Conservation (phyloP, 148 eudicot genomes). For the Arbutus unedo region DNA sequence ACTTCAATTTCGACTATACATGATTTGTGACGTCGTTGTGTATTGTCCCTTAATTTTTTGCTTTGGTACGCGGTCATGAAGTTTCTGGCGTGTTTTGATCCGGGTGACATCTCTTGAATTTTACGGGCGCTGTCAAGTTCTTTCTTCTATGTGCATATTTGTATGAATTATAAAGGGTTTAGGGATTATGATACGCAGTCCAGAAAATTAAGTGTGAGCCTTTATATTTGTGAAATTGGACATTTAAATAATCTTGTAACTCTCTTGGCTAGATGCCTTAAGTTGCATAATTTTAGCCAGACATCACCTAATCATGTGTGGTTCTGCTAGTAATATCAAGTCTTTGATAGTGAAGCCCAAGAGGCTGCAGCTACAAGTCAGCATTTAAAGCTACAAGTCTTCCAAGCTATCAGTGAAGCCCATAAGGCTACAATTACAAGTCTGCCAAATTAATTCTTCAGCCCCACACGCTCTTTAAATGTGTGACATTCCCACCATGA, state of each 20-base stretch:
- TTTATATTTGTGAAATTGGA: not conserved
- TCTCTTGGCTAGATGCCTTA: not conserved
- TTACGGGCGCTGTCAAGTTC: not conserved
- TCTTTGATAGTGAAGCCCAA: not conserved
- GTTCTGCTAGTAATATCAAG: not conserved
- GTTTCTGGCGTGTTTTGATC: too few species aligned
- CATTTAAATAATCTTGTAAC: not conserved
- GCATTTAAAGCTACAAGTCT: too few species aligned
- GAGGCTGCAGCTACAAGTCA: not conserved
- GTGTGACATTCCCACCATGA: not conserved
- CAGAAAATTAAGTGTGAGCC: not conserved
- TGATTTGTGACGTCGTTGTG: not conserved
- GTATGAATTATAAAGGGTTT: not conserved
- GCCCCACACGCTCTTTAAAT: not conserved
- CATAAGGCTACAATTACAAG: not conserved
- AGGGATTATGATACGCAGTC: not conserved
- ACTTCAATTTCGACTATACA: not conserved
- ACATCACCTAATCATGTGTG: not conserved
- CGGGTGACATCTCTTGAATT: not conserved
- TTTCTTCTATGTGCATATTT: not conserved
- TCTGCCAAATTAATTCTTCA: not conserved
- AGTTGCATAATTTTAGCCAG: not conserved
- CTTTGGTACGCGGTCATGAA: too few species aligned
- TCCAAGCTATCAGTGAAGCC: not conserved
- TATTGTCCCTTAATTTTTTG: too few species aligned